Percentiles rank a stretch among this genome's conserved stretches.
These are phyloP conservation scores for Pyropia yezoensis DNA, from an alignment of 23 red algal species.

Conservation along the genomic window DNA sequence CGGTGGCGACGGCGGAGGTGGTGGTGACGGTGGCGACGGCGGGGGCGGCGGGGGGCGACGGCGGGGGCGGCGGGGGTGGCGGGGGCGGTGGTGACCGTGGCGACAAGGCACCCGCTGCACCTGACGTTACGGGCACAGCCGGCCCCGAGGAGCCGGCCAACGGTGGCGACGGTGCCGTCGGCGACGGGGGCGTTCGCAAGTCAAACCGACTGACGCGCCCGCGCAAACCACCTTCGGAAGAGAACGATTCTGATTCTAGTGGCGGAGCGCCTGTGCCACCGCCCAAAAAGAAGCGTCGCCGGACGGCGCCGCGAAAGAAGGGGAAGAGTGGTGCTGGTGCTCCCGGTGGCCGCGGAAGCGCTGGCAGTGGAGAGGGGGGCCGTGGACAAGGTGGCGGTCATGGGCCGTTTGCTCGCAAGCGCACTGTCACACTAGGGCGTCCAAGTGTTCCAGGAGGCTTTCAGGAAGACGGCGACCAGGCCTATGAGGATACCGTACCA, in stretches of 20 bases:
- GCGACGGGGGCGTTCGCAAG: not conserved
- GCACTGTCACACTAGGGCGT: too few relatives aligned
- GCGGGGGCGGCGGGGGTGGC: too few relatives aligned
- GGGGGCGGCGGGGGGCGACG: not conserved
- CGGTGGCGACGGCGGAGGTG: too few relatives aligned
- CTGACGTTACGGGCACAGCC: not conserved
- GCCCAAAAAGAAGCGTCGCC: too few relatives aligned
- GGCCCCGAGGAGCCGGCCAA: not conserved
- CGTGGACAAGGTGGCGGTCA: not conserved
- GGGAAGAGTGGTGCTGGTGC: not conserved
- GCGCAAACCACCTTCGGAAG: too few relatives aligned
- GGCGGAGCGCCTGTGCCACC: too few relatives aligned
- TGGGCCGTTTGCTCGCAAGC: not conserved
- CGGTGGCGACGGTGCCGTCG: conserved; percentile 1
- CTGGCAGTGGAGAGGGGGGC: not conserved
- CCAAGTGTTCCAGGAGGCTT: too few relatives aligned
- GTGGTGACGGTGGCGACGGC: conserved; percentile 6
- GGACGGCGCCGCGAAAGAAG: not conserved
- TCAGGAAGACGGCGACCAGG: too few relatives aligned
- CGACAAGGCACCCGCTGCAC: not conserved
- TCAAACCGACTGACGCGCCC: too few relatives aligned
- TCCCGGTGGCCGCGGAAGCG: not conserved
- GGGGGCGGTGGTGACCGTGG: conserved; percentile 1
- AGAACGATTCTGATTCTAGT: too few relatives aligned
- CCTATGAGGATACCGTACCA: too few relatives aligned